Conservation (phyloP, 352 stramenopile species). For the Thraustotheca clavata region DNA sequence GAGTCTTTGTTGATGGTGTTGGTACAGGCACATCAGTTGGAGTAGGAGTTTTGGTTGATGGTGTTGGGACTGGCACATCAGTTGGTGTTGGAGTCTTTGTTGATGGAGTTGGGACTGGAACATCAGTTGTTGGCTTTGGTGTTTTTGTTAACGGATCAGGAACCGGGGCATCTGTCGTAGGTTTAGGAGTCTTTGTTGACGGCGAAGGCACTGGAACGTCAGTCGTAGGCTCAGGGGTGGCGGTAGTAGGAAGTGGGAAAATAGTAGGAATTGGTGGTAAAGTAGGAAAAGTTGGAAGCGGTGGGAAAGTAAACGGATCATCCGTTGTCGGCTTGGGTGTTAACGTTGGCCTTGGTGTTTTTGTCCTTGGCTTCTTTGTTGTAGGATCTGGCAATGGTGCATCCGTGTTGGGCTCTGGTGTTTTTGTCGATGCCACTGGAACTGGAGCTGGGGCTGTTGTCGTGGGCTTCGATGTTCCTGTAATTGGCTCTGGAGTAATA, state of each 20-base stretch:
- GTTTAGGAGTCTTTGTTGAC: not conserved
- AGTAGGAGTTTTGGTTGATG: not conserved
- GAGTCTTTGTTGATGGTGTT: not conserved
- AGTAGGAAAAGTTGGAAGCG: not conserved
- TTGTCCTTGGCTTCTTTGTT: no score
- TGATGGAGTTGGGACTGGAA: not conserved
- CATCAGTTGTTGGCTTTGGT: not conserved
- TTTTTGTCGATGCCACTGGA: no score
- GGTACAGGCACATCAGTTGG: not conserved
- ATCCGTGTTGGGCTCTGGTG: no score
- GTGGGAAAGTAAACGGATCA: not conserved
- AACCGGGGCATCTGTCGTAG: no score
- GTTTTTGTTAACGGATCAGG: not conserved
- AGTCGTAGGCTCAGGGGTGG: not conserved
- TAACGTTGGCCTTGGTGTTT: not conserved
- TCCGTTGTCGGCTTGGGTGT: not conserved
- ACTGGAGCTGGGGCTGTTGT: no score
- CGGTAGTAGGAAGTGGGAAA: not conserved
- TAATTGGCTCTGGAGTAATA: no score
- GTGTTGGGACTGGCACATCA: not conserved
- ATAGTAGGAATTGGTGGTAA: no score
- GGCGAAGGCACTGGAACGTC: not conserved
- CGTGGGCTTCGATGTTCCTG: no score
- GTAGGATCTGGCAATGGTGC: no score
- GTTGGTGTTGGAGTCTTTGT: not conserved